Evolutionary conservation across 2,329 filamentous ascomycete species (phyloP).

Genomic region (Chaetomium strumarium): DNA sequence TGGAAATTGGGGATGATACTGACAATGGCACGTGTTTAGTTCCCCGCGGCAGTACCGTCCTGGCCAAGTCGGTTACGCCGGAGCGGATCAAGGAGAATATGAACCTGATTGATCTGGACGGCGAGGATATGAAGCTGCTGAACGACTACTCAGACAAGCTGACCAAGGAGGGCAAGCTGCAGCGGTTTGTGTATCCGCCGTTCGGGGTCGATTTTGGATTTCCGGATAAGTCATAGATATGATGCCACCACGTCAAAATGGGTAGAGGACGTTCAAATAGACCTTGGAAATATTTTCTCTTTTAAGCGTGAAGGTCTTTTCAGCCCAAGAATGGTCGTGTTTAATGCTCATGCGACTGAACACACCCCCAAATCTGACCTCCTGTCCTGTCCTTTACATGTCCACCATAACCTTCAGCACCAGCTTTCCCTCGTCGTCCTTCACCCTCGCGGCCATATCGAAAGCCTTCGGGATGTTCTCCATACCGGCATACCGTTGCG

Average conservation of each 20-base stretch:
- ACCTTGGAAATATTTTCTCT: not conserved
- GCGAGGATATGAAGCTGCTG: conserved; percentile 54
- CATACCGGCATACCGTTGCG: conserved; percentile 62
- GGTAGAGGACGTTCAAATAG: conserved; percentile 2
- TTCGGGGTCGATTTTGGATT: conserved; percentile 66
- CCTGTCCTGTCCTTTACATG: no score
- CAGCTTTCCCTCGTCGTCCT: conserved; percentile 62
- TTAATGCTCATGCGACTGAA: no score
- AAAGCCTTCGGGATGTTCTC: conserved; percentile 61
- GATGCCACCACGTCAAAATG: no score
- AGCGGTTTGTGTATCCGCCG: conserved; percentile 62
- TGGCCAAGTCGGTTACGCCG: conserved; percentile 66
- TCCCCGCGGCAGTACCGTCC: conserved; percentile 61
- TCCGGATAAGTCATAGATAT: conserved; percentile 53
- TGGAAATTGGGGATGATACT: not conserved
- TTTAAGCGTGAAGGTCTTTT: not conserved
- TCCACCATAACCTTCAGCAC: conserved; percentile 60
- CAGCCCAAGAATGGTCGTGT: not conserved
- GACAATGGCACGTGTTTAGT: conserved; percentile 39
- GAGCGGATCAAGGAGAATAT: conserved; percentile 65
- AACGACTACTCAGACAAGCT: conserved; percentile 50
- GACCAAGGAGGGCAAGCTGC: conserved; percentile 44
- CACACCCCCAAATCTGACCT: no score
- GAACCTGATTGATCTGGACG: conserved; percentile 59
- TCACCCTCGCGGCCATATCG: conserved; percentile 63